These are phyloP conservation scores for Cladosporium oxysporum DNA, from an alignment of 2,329 filamentous ascomycete species.

Conservation along the genomic window DNA sequence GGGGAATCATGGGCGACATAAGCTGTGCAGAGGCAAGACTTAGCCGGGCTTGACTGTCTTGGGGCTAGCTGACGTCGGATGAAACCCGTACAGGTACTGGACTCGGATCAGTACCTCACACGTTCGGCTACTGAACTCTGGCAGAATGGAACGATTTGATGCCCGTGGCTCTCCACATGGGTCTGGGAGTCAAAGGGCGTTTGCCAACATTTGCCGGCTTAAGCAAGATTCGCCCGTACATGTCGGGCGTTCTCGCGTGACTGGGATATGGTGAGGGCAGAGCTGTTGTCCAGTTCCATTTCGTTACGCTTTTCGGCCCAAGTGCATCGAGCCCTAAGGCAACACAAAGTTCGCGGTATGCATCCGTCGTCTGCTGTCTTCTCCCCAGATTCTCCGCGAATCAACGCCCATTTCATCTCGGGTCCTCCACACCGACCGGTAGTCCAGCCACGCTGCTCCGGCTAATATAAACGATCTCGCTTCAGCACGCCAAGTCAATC, in stretches of 20 bases:
- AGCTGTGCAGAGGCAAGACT: constrained; percentile 2
- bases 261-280: background rate
- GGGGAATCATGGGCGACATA: background rate
- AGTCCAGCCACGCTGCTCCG: constrained; percentile 2
- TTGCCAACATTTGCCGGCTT: background rate
- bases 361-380: background rate
- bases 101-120: background rate
- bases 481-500: constrained; percentile 2
- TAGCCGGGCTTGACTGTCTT: constrained; percentile 8
- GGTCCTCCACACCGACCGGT: constrained; percentile 5
- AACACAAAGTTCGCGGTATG: background rate
- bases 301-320: background rate
- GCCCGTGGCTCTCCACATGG: background rate
- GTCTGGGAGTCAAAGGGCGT: background rate
- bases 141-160: background rate
- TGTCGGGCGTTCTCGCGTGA: background rate
- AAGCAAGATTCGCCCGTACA: background rate
- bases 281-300: background rate
- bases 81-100: background rate
- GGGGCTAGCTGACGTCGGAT: background rate
- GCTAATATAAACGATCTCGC: constrained; percentile 6
- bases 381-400: constrained; percentile 12
- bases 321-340: background rate
- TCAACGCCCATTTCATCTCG: background rate
- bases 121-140: constrained; percentile 8